Evolutionary conservation across 1,284 basidiomycete species (phyloP).

Genomic region (Malassezia sp.): DNA sequence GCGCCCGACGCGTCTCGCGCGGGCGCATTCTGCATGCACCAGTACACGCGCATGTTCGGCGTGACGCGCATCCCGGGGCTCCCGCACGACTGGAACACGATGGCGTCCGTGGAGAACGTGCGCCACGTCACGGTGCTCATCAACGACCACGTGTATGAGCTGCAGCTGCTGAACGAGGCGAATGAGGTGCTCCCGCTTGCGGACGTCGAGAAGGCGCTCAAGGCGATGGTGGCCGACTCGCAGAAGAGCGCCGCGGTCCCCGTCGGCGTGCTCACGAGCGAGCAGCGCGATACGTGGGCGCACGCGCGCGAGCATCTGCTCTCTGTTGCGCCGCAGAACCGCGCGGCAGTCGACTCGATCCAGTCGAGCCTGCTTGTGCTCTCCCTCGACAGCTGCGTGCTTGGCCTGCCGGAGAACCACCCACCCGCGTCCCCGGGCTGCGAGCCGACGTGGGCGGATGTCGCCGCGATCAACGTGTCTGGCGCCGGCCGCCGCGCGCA

Average conservation of each 20-base stretch:
- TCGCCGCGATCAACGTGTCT: slow-evolving; percentile 67
- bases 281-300: slow-evolving; percentile 74
- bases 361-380: slow-evolving; percentile 67
- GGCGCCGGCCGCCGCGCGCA: slow-evolving; percentile 58
- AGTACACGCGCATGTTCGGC: slow-evolving; percentile 50
- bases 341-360: slow-evolving; percentile 55
- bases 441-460: slow-evolving; percentile 58
- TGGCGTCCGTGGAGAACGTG: slow-evolving; percentile 50
- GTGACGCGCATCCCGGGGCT: slow-evolving; percentile 46
- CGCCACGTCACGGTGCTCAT: slow-evolving; percentile 62
- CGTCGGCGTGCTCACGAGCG: slow-evolving; percentile 66
- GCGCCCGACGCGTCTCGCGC: slow-evolving; percentile 52
- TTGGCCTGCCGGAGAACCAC: slow-evolving; percentile 48
- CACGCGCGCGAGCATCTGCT: slow-evolving; percentile 63
- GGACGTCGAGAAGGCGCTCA: slow-evolving; percentile 61
- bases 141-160: slow-evolving; percentile 69
- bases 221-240: slow-evolving; percentile 62
- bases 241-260: slow-evolving; percentile 51
- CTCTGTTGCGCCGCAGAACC: slow-evolving; percentile 59
- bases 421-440: background rate
- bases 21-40: slow-evolving; percentile 54
- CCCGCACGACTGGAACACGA: slow-evolving; percentile 49
- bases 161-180: slow-evolving; percentile 53
- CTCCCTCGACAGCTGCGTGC: slow-evolving; percentile 51
- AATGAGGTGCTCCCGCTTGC: slow-evolving; percentile 49